Percentiles rank a stretch among this genome's conserved stretches.
phyloP scores from a whole-genome alignment of 495 filamentous ascomycete genomes.

The Podospora appendiculata region DNA sequence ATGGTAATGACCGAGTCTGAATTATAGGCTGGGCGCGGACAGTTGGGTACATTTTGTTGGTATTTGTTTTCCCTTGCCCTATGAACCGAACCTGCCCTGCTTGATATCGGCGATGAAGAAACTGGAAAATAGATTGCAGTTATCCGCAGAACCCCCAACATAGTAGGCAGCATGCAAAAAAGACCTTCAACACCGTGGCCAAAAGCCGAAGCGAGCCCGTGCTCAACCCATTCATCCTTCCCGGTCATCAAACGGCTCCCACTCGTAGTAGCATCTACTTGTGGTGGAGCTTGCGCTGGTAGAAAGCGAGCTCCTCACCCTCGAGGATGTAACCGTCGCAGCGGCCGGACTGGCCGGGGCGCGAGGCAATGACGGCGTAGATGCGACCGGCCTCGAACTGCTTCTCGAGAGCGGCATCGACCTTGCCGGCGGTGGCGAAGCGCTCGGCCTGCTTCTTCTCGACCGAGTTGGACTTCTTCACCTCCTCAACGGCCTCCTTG shows the following conservation, averaged over 20 bases:
- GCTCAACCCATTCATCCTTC: constrained; percentile 6
- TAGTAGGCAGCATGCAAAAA: constrained; percentile 14
- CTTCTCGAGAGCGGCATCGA: constrained; percentile 83
- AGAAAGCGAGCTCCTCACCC: constrained; percentile 99
- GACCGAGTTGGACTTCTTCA: constrained; percentile 85
- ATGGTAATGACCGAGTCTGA: constrained; percentile 1
- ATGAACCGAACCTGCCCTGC: constrained; percentile 23
- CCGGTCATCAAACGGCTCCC: constrained; percentile 8
- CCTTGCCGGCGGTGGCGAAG: constrained; percentile 76
- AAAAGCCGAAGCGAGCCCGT: constrained; percentile 22
- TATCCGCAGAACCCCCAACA: constrained; percentile 6
- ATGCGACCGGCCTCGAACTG: constrained; percentile 99
- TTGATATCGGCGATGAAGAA: constrained; percentile 19
- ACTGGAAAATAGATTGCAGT: constrained; percentile 18
- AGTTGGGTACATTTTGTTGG: constrained; percentile 16
- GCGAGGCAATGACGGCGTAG: constrained; percentile 81
- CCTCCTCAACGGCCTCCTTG: constrained; percentile 54
- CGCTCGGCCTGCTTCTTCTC: constrained; percentile 93
- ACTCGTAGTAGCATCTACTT: constrained; percentile 58
- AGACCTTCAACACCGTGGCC: constrained; percentile 23
- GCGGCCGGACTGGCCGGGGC: constrained; percentile 94
- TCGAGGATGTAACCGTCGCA: constrained; percentile 96
- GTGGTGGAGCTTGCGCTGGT: constrained; percentile 93
- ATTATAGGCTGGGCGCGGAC: constrained; percentile 11
- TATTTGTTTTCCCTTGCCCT: constrained; percentile 29